These are phyloP conservation scores for Lanzia echinophila DNA, from an alignment of 2,329 filamentous ascomycete genomes.

Conservation along the genomic window DNA sequence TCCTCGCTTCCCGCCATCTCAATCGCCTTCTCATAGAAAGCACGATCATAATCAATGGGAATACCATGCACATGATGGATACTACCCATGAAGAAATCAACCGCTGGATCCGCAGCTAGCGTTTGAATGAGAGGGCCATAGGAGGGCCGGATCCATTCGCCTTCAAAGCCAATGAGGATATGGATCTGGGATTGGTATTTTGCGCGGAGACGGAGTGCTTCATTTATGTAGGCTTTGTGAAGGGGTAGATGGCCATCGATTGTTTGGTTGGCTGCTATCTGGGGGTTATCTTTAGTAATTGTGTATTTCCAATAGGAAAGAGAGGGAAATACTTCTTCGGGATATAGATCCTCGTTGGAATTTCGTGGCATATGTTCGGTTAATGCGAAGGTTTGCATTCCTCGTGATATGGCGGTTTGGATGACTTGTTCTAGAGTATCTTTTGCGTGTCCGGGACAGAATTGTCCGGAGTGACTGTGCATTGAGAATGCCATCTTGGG, in stretches of 20 bases:
- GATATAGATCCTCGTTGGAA: conserved; percentile 71
- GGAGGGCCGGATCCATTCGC: conserved; percentile 78
- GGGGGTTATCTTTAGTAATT: conserved; percentile 21
- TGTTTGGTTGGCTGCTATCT: conserved; percentile 41
- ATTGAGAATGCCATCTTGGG: conserved; percentile 87
- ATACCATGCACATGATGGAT: conserved; percentile 82
- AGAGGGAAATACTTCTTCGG: conserved; percentile 64
- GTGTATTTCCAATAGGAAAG: background rate
- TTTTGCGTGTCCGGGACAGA: conserved; percentile 85
- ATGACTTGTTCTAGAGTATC: conserved; percentile 80
- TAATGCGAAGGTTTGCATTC: conserved; percentile 77
- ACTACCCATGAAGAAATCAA: conserved; percentile 91
- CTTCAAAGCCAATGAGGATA: conserved; percentile 85
- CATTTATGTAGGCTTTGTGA: conserved; percentile 66
- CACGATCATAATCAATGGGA: conserved; percentile 80
- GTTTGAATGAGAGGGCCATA: conserved; percentile 50
- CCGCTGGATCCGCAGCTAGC: conserved; percentile 52
- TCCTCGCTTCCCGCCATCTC: conserved; percentile 54
- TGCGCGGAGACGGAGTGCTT: conserved; percentile 65
- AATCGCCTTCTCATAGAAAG: conserved; percentile 48
- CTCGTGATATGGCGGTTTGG: conserved; percentile 66
- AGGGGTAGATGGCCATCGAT: conserved; percentile 44
- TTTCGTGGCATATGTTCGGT: conserved; percentile 94
- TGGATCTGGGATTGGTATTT: conserved; percentile 66
- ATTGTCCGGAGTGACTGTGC: conserved; percentile 96